Evolutionary conservation across 148 eudicot species (phyloP).

Genomic region (Diospyros lotus): DNA sequence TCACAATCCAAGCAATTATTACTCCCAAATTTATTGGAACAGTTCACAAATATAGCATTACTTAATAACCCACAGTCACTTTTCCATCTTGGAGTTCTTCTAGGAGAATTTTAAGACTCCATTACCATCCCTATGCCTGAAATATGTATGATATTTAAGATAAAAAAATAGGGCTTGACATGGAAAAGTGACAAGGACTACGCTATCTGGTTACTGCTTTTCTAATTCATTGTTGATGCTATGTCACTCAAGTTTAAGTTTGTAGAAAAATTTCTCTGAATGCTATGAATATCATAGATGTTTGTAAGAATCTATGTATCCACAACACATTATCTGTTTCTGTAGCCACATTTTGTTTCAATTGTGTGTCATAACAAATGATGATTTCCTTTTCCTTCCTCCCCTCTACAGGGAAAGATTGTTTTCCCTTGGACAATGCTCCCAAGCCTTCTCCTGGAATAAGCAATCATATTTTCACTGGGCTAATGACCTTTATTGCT

Average conservation of each 20-base stretch:
- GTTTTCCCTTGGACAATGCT: conserved; percentile 22
- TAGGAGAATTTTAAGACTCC: background rate
- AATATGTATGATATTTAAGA: background rate
- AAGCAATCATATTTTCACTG: conserved; percentile 50
- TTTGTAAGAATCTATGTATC: background rate
- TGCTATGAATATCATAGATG: background rate
- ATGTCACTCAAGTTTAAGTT: background rate
- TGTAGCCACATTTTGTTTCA: conserved; percentile 29
- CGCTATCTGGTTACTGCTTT: background rate
- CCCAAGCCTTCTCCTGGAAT: conserved; percentile 31
- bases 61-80: background rate
- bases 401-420: background rate
- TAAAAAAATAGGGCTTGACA: background rate
- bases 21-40: background rate
- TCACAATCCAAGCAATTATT: background rate
- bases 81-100: background rate
- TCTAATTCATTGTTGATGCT: background rate
- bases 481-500: conserved; percentile 72
- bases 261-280: background rate
- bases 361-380: conserved; percentile 13
- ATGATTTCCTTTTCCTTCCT: background rate
- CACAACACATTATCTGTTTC: background rate
- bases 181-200: background rate
- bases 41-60: background rate
- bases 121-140: background rate